Evolutionary conservation across 495 filamentous ascomycete genomes (phyloP).

Genomic region (Penicillium antarcticum): DNA sequence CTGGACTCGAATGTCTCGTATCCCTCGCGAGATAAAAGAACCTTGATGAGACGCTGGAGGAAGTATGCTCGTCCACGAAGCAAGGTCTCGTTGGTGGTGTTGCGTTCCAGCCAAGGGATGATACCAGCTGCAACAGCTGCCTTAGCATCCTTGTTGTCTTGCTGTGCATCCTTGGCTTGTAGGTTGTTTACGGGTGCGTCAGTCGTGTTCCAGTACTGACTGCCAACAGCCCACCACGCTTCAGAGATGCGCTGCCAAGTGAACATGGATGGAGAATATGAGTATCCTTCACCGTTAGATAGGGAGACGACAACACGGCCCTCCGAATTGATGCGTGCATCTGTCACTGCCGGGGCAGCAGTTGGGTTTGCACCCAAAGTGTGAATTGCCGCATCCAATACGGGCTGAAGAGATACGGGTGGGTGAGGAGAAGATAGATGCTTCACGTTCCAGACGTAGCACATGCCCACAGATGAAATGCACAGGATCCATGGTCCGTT

Average conservation of each 20-base stretch:
- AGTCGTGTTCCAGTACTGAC: slow-evolving; percentile 97
- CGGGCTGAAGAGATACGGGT: slow-evolving; percentile 83
- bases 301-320: slow-evolving; percentile 81
- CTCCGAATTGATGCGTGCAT: slow-evolving; percentile 83
- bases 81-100: slow-evolving; percentile 90
- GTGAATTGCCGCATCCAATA: slow-evolving; percentile 82
- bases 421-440: slow-evolving; percentile 82
- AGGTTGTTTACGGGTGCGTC: slow-evolving; percentile 77
- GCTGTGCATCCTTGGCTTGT: slow-evolving; percentile 59
- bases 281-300: slow-evolving; percentile 89
- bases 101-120: slow-evolving; percentile 86
- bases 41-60: slow-evolving; percentile 84
- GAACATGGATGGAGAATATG: slow-evolving; percentile 76
- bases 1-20: slow-evolving; percentile 88
- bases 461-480: slow-evolving; percentile 83
- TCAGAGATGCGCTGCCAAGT: slow-evolving; percentile 95
- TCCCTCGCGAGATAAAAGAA: slow-evolving; percentile 77
- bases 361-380: slow-evolving; percentile 64
- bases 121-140: slow-evolving; percentile 81
- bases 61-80: slow-evolving; percentile 86
- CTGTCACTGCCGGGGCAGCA: slow-evolving; percentile 75
- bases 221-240: slow-evolving; percentile 96
- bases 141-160: slow-evolving; percentile 47
- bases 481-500: slow-evolving; percentile 85
- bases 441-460: slow-evolving; percentile 90